phyloP scores from a whole-genome alignment of 2,329 filamentous ascomycete genomes.

The Fusarium nanum region DNA sequence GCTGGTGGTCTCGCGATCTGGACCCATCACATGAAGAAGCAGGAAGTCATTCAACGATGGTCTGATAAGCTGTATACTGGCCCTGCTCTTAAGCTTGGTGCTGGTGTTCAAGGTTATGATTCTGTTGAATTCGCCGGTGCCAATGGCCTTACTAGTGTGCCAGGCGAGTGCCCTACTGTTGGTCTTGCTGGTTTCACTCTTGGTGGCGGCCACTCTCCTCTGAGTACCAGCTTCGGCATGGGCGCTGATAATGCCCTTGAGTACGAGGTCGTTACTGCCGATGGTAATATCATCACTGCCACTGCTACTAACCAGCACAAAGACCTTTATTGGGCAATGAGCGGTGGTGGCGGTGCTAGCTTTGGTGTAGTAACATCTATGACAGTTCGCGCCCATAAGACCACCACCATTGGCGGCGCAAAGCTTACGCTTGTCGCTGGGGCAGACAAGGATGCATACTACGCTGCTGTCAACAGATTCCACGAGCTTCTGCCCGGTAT shows the following conservation, averaged over 20 bases:
- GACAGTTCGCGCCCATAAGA: conserved; percentile 30
- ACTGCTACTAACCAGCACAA: background rate
- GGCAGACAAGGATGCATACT: conserved; percentile 2
- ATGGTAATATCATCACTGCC: background rate
- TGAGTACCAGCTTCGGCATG: conserved; percentile 66
- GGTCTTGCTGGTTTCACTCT: conserved; percentile 70
- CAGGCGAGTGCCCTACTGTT: conserved; percentile 65
- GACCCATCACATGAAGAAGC: conserved; percentile 56
- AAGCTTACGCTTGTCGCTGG: conserved; percentile 6
- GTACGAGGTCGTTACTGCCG: background rate
- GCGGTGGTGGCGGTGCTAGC: background rate
- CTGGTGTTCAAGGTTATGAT: conserved; percentile 64
- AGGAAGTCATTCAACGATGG: conserved; percentile 54
- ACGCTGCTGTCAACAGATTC: background rate
- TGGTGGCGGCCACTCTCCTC: conserved; percentile 66
- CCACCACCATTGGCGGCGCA: conserved; percentile 2
- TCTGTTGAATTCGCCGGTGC: conserved; percentile 47
- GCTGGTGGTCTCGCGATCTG: conserved; percentile 54
- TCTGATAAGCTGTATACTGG: conserved; percentile 43
- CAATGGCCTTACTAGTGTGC: background rate
- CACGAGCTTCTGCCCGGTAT: conserved; percentile 55
- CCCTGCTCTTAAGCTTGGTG: conserved; percentile 53
- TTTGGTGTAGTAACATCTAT: background rate
- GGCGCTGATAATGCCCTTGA: conserved; percentile 62
- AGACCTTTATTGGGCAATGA: background rate